Evolutionary conservation across 2,329 filamentous ascomycete genomes (phyloP).

Genomic region (Penicillium digitatum): DNA sequence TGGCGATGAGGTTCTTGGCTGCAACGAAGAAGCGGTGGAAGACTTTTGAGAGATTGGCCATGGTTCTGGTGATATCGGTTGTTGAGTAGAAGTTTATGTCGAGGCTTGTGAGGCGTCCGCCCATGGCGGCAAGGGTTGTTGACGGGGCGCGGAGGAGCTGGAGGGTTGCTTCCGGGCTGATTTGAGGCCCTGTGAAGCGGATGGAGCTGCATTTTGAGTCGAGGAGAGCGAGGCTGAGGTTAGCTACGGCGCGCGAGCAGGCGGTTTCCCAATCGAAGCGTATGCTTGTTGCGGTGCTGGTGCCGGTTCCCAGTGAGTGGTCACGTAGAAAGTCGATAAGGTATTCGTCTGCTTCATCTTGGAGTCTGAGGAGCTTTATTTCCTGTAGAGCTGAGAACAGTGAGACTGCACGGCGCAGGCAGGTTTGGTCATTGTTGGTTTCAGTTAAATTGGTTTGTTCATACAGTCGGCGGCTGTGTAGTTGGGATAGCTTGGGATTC

Average conservation of each 20-base stretch:
- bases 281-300: slow-evolving; percentile 40
- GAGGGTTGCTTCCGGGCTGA: slow-evolving; percentile 58
- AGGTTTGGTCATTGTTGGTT: slow-evolving; percentile 49
- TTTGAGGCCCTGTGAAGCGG: slow-evolving; percentile 60
- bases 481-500: slow-evolving; percentile 21
- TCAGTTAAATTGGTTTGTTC: slow-evolving; percentile 47
- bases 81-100: slow-evolving; percentile 62
- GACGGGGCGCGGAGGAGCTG: slow-evolving; percentile 49
- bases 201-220: slow-evolving; percentile 55
- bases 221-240: slow-evolving; percentile 55
- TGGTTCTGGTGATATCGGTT: slow-evolving; percentile 54
- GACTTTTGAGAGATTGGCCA: slow-evolving; percentile 54
- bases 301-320: slow-evolving; percentile 30
- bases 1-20: slow-evolving; percentile 57
- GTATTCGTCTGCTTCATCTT: slow-evolving; percentile 56
- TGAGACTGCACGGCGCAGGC: slow-evolving; percentile 53
- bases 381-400: slow-evolving; percentile 60
- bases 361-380: slow-evolving; percentile 60
- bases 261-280: slow-evolving; percentile 60
- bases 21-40: slow-evolving; percentile 57
- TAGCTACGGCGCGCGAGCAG: slow-evolving; percentile 59
- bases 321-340: slow-evolving; percentile 52
- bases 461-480: slow-evolving; percentile 33
- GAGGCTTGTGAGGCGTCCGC: slow-evolving; percentile 57
- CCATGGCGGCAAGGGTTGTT: slow-evolving; percentile 49